Percentiles rank a stretch among this genome's conserved stretches.
phyloP scores from a whole-genome alignment of 768 basidiomycete species.

The Guyanaporus albipodus region DNA sequence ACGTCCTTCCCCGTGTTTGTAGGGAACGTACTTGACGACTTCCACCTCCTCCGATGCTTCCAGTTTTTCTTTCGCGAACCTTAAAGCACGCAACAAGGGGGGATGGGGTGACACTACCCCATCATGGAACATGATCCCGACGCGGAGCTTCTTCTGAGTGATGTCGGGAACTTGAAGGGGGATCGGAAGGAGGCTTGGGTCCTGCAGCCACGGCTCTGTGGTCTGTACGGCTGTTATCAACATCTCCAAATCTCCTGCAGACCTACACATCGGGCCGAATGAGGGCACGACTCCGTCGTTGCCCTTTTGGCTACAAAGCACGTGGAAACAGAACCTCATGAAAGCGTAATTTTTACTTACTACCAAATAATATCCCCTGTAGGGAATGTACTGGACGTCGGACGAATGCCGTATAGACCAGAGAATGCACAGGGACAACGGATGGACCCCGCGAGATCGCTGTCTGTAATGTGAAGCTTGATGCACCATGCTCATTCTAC shows the following conservation, averaged over 20 bases:
- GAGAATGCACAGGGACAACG: constrained; percentile 36
- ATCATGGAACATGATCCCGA: constrained; percentile 34
- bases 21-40: constrained; percentile 35
- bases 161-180: constrained; percentile 23
- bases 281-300: constrained; percentile 12
- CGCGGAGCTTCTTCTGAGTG: constrained; percentile 26
- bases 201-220: constrained; percentile 39
- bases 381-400: constrained; percentile 33
- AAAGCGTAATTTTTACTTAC: constrained; percentile 12
- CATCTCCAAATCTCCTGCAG: constrained; percentile 25
- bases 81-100: constrained; percentile 40
- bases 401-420: constrained; percentile 41
- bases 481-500: constrained; percentile 4
- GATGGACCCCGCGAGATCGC: constrained; percentile 36
- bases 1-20: constrained; percentile 33
- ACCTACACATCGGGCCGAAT: constrained; percentile 26
- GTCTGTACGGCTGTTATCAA: constrained; percentile 22
- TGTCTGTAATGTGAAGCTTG: constrained; percentile 3
- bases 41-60: constrained; percentile 31
- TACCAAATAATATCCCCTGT: constrained; percentile 5
- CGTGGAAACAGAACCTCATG: constrained; percentile 6
- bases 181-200: constrained; percentile 34
- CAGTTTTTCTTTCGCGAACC: constrained; percentile 35
- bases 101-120: constrained; percentile 38
- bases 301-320: constrained; percentile 22